A percentile compares a stretch with the other conserved stretches of the same genome.
These are phyloP conservation scores for Adiantum capillusveneris DNA, from an alignment of 75 land plant species.

Conservation along the genomic window DNA sequence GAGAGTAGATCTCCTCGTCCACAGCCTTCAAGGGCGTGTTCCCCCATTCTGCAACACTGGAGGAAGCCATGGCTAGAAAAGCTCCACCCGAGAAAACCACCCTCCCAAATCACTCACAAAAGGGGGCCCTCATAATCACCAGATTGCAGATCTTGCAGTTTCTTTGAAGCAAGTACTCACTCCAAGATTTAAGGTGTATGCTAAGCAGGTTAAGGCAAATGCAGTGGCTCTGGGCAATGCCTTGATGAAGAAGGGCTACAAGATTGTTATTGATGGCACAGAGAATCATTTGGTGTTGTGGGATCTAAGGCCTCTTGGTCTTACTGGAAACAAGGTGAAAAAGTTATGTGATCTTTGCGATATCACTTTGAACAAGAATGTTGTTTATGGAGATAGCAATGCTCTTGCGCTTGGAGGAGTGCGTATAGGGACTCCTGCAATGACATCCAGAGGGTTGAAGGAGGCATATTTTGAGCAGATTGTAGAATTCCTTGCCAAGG, in stretches of 20 bases:
- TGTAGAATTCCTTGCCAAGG: conserved; percentile 75
- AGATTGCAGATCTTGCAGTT: conserved; percentile 86
- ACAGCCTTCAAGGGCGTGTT: background rate
- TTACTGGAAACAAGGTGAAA: conserved; percentile 91
- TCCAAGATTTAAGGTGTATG: conserved; percentile 82
- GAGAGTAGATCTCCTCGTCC: background rate
- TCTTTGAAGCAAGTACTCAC: conserved; percentile 65
- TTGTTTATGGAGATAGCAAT: conserved; percentile 88
- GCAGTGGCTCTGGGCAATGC: conserved; percentile 76
- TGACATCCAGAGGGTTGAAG: conserved; percentile 65
- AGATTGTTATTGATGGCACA: conserved; percentile 82
- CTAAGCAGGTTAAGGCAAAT: conserved; percentile 87
- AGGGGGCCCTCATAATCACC: conserved; percentile 96
- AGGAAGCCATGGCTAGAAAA: background rate
- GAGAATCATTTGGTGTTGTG: conserved; percentile 87
- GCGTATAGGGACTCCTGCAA: conserved; percentile 70
- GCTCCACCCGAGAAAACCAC: background rate
- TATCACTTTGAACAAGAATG: conserved; percentile 83
- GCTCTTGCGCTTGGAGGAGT: conserved; percentile 88
- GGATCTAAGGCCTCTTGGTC: conserved; percentile 85
- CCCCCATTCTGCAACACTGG: background rate
- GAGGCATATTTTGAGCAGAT: conserved; percentile 70
- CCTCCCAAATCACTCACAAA: too few species aligned
- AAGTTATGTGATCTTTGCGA: conserved; percentile 71
- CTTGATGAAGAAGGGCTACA: conserved; percentile 85